Evolutionary conservation across 1,284 basidiomycete species (phyloP).

Genomic region (Waitea zeae): DNA sequence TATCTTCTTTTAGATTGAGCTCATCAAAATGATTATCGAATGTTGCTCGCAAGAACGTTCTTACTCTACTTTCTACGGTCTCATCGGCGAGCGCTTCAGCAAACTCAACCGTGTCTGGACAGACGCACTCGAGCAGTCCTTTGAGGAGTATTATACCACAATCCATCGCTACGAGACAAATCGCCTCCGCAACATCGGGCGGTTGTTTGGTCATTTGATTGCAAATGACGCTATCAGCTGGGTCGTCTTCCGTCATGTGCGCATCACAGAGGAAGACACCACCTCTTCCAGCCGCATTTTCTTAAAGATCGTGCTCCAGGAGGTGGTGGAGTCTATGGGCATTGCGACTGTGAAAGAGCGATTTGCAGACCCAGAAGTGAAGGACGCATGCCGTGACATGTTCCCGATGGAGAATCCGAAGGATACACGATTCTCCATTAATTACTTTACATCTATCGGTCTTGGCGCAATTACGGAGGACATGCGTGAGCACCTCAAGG

Average conservation of each 20-base stretch:
- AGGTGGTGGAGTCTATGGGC: slow-evolving; percentile 90
- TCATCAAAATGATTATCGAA: slow-evolving; percentile 98
- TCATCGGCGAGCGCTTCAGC: slow-evolving; percentile 91
- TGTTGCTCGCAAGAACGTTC: slow-evolving; percentile 99
- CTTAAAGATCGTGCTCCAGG: slow-evolving; percentile 89
- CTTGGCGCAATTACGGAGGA: slow-evolving; percentile 85
- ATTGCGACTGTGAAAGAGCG: slow-evolving; percentile 69
- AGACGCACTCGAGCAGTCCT: slow-evolving; percentile 77
- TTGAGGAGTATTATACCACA: slow-evolving; percentile 84
- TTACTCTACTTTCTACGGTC: slow-evolving; percentile 91
- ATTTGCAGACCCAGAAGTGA: slow-evolving; percentile 77
- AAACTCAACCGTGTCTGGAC: slow-evolving; percentile 93
- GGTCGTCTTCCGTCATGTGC: slow-evolving; percentile 72
- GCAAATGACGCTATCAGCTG: slow-evolving; percentile 82
- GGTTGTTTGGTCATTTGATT: slow-evolving; percentile 88
- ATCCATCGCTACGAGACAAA: slow-evolving; percentile 99
- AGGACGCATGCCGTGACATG: slow-evolving; percentile 61
- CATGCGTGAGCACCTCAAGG: slow-evolving; percentile 92
- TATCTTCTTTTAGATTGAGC: slow-evolving; percentile 51
- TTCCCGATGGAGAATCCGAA: slow-evolving; percentile 96
- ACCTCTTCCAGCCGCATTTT: slow-evolving; percentile 95
- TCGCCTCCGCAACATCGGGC: slow-evolving; percentile 89
- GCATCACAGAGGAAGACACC: slow-evolving; percentile 96
- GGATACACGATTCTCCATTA: slow-evolving; percentile 95
- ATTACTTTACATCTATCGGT: slow-evolving; percentile 93